Conservation (phyloP, 73 alveolate species). For the Durusdinium trenchii region DNA sequence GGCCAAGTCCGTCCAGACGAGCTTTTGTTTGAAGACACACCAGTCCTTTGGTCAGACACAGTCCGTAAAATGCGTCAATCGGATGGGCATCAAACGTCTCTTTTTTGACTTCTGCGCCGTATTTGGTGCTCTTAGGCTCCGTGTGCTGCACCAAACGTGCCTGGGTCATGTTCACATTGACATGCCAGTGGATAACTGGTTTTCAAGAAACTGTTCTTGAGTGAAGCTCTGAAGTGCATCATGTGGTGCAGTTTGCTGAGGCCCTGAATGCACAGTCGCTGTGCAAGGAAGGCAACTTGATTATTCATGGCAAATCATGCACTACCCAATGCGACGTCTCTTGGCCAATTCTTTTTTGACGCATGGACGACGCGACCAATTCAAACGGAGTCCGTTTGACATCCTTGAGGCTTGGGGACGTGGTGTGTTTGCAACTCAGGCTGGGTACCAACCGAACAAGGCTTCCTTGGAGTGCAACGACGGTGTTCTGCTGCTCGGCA, state of each 20-base stretch:
- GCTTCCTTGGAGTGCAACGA: conserved; percentile 83
- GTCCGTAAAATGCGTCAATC: too few species aligned
- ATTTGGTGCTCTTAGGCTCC: conserved; percentile 55
- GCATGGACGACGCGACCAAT: too few species aligned
- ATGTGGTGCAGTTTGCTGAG: not conserved
- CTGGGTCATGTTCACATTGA: not conserved
- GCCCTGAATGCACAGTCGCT: conserved; percentile 36
- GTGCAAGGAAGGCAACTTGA: conserved; percentile 50
- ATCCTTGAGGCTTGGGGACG: not conserved
- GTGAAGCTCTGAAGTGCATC: not conserved
- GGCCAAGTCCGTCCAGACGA: not conserved
- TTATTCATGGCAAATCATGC: conserved; percentile 70
- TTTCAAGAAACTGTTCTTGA: not conserved
- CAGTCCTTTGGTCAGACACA: too few species aligned
- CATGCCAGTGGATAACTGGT: not conserved
- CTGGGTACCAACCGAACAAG: conserved; percentile 75
- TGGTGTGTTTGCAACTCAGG: not conserved
- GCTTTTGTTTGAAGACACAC: too few species aligned
- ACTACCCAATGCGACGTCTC: conserved; percentile 82
- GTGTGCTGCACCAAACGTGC: conserved; percentile 69
- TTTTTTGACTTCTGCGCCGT: too few species aligned
- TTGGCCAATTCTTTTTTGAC: too few species aligned
- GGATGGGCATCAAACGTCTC: too few species aligned
- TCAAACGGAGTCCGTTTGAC: too few species aligned
- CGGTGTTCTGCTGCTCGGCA: conserved; percentile 50